Percentiles rank a stretch among this genome's conserved stretches.
These are phyloP conservation scores for Tubosaeta sp. DNA, from an alignment of 768 basidiomycete genomes.

Conservation along the genomic window DNA sequence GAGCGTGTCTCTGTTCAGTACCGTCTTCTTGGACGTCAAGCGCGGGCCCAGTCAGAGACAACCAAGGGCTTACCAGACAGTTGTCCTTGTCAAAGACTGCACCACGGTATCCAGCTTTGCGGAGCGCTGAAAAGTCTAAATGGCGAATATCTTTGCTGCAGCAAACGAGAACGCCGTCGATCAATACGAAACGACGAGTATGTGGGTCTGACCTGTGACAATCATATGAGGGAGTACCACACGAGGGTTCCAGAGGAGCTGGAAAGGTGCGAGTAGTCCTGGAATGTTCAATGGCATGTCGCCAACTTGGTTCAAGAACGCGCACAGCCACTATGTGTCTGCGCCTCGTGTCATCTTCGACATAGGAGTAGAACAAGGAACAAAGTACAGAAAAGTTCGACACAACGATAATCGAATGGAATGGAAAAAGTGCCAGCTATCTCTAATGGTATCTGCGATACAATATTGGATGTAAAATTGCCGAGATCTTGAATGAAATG, in stretches of 20 bases:
- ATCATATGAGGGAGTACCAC: conserved; percentile 60
- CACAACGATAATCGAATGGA: too few species aligned
- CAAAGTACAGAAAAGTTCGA: too few species aligned
- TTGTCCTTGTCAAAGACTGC: conserved; percentile 98
- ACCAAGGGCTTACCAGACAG: conserved; percentile 62
- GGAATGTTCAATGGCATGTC: conserved; percentile 73
- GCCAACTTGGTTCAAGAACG: background rate
- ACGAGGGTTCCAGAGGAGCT: conserved; percentile 64
- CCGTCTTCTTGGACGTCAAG: conserved; percentile 49
- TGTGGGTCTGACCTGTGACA: conserved; percentile 54
- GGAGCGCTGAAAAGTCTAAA: conserved; percentile 71
- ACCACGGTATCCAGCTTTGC: conserved; percentile 76
- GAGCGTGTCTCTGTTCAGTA: conserved; percentile 70
- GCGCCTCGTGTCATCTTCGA: too few species aligned
- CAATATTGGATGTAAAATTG: too few species aligned
- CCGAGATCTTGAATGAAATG: too few species aligned
- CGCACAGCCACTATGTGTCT: background rate
- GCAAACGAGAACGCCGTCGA: conserved; percentile 10
- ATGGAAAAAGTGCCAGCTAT: too few species aligned
- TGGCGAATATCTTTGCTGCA: conserved; percentile 77
- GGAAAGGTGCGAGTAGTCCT: conserved; percentile 64
- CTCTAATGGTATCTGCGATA: too few species aligned
- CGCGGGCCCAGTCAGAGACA: too few species aligned
- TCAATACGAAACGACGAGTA: background rate
- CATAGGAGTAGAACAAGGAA: too few species aligned